A percentile compares a stretch with the other conserved stretches of the same genome.
These are phyloP conservation scores for Ustilago esculenta DNA, from an alignment of 1,284 basidiomycete genomes.

Conservation along the genomic window DNA sequence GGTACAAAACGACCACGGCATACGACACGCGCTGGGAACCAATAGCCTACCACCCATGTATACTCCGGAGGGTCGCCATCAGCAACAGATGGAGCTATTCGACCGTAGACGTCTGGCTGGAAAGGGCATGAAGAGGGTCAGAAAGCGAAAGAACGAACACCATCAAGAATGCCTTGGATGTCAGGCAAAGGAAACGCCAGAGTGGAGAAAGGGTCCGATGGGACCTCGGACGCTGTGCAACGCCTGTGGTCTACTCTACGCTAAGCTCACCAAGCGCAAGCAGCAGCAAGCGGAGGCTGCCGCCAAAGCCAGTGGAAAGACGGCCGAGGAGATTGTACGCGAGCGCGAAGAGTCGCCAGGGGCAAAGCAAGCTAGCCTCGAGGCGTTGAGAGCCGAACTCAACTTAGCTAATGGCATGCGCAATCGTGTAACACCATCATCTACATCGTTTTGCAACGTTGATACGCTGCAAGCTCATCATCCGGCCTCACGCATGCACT, in stretches of 20 bases:
- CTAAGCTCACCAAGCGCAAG: constrained; percentile 55
- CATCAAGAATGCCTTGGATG: constrained; percentile 50
- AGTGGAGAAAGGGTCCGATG: constrained; percentile 65
- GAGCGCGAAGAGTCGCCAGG: constrained; percentile 46
- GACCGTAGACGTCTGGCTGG: constrained; percentile 37
- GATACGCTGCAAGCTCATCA: no score
- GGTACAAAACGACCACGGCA: background rate
- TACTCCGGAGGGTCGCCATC: constrained; percentile 17
- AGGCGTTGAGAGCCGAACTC: constrained; percentile 45
- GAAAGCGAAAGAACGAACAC: constrained; percentile 50
- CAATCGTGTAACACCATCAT: constrained; percentile 20
- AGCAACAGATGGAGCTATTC: constrained; percentile 35
- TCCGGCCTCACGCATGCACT: background rate
- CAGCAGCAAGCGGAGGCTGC: constrained; percentile 43
- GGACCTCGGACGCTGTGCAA: constrained; percentile 62
- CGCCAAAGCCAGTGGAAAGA: constrained; percentile 38
- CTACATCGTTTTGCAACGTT: background rate
- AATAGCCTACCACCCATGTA: constrained; percentile 4
- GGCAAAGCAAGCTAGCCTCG: constrained; percentile 45
- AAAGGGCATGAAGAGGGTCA: constrained; percentile 48
- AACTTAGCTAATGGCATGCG: constrained; percentile 37
- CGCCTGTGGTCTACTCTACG: constrained; percentile 63
- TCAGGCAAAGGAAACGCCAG: constrained; percentile 58
- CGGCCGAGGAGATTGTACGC: constrained; percentile 27
- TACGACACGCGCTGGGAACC: constrained; percentile 1